These are phyloP conservation scores for Apiospora rasikravindrae DNA, from an alignment of 2,329 filamentous ascomycete genomes.

Conservation along the genomic window DNA sequence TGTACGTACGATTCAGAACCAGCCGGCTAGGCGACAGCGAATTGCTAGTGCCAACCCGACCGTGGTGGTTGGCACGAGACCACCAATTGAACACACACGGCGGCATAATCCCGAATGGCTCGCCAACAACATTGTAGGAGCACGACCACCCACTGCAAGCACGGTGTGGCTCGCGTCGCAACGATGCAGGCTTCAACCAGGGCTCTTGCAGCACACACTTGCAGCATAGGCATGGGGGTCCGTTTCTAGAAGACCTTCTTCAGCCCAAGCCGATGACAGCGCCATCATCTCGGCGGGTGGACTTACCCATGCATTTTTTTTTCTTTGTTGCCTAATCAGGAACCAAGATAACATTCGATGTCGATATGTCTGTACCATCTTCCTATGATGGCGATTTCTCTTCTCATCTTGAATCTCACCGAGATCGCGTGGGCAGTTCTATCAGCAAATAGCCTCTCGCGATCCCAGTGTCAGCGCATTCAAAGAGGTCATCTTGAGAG, in stretches of 20 bases:
- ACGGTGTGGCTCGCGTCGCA: slow-evolving; percentile 9
- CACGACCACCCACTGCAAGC: neutral
- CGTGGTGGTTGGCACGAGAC: neutral
- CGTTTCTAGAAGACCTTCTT: slow-evolving; percentile 12
- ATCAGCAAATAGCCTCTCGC: neutral
- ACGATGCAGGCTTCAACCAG: neutral
- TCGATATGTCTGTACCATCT: neutral
- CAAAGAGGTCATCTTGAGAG: neutral
- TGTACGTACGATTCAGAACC: neutral
- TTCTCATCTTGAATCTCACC: neutral
- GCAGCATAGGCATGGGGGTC: neutral
- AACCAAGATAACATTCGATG: neutral
- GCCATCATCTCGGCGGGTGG: neutral
- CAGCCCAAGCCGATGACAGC: slow-evolving; percentile 6
- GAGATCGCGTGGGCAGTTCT: neutral
- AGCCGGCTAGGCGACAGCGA: neutral
- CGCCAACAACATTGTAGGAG: neutral
- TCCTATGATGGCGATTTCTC: neutral
- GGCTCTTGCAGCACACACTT: slow-evolving; percentile 3
- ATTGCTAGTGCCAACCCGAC: neutral
- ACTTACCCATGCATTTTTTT: neutral
- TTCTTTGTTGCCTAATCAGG: no score
- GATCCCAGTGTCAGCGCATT: neutral
- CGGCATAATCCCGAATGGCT: slow-evolving; percentile 9
- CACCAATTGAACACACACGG: neutral